Evolutionary conservation across 345 rosid genomes (phyloP).

Genomic region (Conringia planisiliqua): DNA sequence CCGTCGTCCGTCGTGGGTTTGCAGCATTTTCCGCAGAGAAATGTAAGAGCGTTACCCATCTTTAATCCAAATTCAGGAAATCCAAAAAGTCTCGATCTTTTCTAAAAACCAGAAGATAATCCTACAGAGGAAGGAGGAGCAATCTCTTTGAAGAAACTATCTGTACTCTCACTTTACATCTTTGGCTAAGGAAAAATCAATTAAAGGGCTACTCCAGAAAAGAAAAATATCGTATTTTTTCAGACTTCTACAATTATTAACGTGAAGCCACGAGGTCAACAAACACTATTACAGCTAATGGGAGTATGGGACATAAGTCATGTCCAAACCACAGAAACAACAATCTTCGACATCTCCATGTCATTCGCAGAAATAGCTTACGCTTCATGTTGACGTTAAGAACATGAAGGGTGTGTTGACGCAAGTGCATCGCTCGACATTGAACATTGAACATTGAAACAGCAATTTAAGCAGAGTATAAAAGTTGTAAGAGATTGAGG

Average conservation of each 20-base stretch:
- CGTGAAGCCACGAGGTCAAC: neutral
- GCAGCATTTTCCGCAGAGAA: slow-evolving; percentile 48
- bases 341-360: neutral
- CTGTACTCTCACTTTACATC: neutral
- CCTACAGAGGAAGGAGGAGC: neutral
- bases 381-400: neutral
- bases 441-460: neutral
- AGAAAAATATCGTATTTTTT: neutral
- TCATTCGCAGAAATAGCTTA: neutral
- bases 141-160: neutral
- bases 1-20: slow-evolving; percentile 49
- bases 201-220: neutral
- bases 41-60: slow-evolving; percentile 57
- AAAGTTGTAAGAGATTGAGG: no score
- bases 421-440: neutral
- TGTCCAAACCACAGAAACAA: neutral
- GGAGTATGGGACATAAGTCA: neutral
- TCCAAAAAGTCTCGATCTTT: slow-evolving; percentile 8
- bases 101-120: neutral
- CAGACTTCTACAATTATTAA: neutral
- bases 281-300: neutral
- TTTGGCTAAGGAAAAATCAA: neutral
- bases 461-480: neutral
- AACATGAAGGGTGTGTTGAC: neutral
- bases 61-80: neutral